These are phyloP conservation scores for Warburgia ugandensis DNA, from an alignment of 164 flowering plant species.

Conservation along the genomic window DNA sequence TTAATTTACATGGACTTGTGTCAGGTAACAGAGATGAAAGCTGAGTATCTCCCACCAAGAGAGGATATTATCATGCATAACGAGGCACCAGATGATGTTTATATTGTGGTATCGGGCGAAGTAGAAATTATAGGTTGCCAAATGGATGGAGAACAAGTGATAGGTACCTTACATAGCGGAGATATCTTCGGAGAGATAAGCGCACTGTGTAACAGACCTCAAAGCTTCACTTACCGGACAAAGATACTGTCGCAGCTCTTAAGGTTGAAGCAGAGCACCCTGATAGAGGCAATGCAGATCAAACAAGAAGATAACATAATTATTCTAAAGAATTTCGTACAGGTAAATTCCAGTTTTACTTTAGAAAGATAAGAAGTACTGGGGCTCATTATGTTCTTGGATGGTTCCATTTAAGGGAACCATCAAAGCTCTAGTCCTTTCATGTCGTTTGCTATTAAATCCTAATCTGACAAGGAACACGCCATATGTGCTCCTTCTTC, in stretches of 20 bases:
- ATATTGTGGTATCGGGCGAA: constrained; percentile 78
- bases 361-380: too few relatives aligned
- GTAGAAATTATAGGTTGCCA: constrained; percentile 58
- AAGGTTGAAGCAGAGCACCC: constrained; percentile 48
- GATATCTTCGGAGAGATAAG: constrained; percentile 87
- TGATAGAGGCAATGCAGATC: constrained; percentile 60
- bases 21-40: constrained; percentile 83
- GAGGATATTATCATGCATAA: constrained; percentile 86
- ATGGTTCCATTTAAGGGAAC: too few relatives aligned
- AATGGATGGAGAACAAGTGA: constrained; percentile 39
- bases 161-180: constrained; percentile 44
- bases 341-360: constrained; percentile 45
- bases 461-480: too few relatives aligned
- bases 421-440: too few relatives aligned
- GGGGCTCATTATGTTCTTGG: too few relatives aligned
- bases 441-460: too few relatives aligned
- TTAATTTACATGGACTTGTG: background rate
- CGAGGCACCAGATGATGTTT: constrained; percentile 74
- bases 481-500: too few relatives aligned
- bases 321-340: constrained; percentile 68
- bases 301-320: constrained; percentile 46
- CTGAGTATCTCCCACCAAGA: constrained; percentile 84
- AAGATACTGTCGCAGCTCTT: constrained; percentile 70
- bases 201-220: constrained; percentile 71
- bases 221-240: constrained; percentile 57